These are phyloP conservation scores for Ocimum tenuiflorum DNA, from an alignment of 257 asterid genomes.

Conservation along the genomic window DNA sequence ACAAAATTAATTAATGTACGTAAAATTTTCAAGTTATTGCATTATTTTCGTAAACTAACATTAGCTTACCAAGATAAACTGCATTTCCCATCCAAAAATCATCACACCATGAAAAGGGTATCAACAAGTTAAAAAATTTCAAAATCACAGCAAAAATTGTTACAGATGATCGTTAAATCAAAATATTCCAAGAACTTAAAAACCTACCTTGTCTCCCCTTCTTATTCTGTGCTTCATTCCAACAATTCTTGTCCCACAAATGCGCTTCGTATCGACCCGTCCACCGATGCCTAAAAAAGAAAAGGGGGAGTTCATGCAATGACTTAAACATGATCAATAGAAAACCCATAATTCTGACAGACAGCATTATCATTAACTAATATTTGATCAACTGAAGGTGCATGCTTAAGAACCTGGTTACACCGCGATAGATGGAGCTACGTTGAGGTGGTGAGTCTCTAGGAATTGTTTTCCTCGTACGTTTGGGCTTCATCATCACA, in stretches of 20 bases:
- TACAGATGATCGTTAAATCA: too few species aligned
- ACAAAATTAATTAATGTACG: not conserved
- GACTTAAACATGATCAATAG: too few species aligned
- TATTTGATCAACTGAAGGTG: too few species aligned
- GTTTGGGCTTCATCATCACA: conserved; percentile 39
- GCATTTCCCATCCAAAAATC: conserved; percentile 27
- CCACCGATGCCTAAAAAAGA: conserved; percentile 72
- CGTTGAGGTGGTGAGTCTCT: conserved; percentile 84
- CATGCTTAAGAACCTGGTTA: conserved; percentile 49
- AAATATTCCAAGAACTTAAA: not conserved
- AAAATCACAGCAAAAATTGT: not conserved
- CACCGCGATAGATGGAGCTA: conserved; percentile 76
- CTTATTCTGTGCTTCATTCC: conserved; percentile 86
- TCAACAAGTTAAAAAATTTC: not conserved
- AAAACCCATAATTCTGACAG: too few species aligned
- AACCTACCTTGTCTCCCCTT: conserved; percentile 84
- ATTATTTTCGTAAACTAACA: not conserved
- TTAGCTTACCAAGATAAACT: conserved; percentile 72
- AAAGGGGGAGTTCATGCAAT: too few species aligned
- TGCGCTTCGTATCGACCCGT: conserved; percentile 90
- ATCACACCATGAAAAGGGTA: conserved; percentile 7
- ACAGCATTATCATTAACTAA: too few species aligned
- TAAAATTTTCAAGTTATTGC: not conserved
- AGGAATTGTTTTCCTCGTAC: conserved; percentile 79
- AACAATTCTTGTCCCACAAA: conserved; percentile 87